These are phyloP conservation scores for Trypanosoma theileri DNA, from an alignment of 208 protist genomes.

Conservation along the genomic window DNA sequence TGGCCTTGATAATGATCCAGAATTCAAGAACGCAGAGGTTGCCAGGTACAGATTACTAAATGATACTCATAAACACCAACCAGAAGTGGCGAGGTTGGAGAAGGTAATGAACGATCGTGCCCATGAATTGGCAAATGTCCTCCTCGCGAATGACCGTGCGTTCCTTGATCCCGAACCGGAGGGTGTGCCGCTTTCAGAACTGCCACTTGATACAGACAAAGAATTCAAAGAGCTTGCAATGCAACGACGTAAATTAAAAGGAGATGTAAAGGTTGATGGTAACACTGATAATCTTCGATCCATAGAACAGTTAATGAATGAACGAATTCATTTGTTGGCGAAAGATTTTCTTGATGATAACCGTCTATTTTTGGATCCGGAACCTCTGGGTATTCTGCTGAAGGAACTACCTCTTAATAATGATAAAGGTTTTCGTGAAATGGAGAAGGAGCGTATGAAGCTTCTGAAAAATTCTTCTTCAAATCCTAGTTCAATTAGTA, in stretches of 20 bases:
- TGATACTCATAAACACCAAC: slow-evolving; percentile 20
- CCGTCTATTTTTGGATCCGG: slow-evolving; percentile 61
- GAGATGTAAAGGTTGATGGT: slow-evolving; percentile 39
- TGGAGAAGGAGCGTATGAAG: slow-evolving; percentile 37
- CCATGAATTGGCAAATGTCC: slow-evolving; percentile 47
- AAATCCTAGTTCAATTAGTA: slow-evolving; percentile 22
- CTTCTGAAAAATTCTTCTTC: slow-evolving; percentile 29
- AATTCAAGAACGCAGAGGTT: slow-evolving; percentile 80
- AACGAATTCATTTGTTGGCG: slow-evolving; percentile 63
- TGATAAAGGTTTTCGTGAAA: slow-evolving; percentile 37
- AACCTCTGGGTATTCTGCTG: slow-evolving; percentile 46
- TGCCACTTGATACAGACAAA: slow-evolving; percentile 69
- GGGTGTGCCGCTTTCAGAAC: slow-evolving; percentile 69
- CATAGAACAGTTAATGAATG: slow-evolving; percentile 75
- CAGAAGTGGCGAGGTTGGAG: slow-evolving; percentile 37
- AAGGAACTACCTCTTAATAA: slow-evolving; percentile 40
- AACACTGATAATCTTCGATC: slow-evolving; percentile 45
- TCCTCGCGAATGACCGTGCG: slow-evolving; percentile 60
- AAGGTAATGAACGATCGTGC: slow-evolving; percentile 56
- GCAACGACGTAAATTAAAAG: slow-evolving; percentile 64
- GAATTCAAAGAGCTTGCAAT: slow-evolving; percentile 57
- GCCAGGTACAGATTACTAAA: slow-evolving; percentile 53
- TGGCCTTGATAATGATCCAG: slow-evolving; percentile 70
- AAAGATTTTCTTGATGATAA: slow-evolving; percentile 43
- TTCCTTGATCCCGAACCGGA: slow-evolving; percentile 78